Base-by-base conservation (phyloP, 768 basidiomycete species). In the Strobilomyces confusus region DNA sequence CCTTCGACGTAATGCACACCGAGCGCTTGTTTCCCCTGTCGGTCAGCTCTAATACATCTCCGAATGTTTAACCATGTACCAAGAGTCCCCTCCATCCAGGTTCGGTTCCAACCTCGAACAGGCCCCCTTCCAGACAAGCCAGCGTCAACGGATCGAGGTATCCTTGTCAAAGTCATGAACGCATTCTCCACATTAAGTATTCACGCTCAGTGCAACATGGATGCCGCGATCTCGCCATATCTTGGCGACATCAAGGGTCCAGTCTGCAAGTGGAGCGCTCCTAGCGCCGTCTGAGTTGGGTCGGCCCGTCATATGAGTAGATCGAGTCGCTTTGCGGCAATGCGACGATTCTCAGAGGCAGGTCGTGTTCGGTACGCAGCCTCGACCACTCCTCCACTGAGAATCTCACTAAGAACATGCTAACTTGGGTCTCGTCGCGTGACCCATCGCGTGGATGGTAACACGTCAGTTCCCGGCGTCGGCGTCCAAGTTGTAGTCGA, bases 81-180 rank as follows among this genome's bases (percentile, higher is more conserved):
- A 79, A 58, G 29, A 86, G 74, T 9, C 68, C 72, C 51, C 70
- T 64, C 52, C 80, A 73, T 48, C 77, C 80, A 14, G 60, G 58
- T 19, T 72, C 71, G 15, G 77, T 81, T 13, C 78, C 82, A 33
- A 78, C 73, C 63, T 84, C 84, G 61, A 84, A 86, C 29, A 84
- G 57, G 3, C 76, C 79, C 12, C 82, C 78, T 19, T 79, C 82
- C 42, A 86, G 75, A 33, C 80, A 74, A 46, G 81, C 79, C 49
- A 86, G 67, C 6, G 75, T 72, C n/a, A 87, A 68, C 9, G 84
- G 83, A 69, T 84, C 84, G 41, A 80, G 63, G 25, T 76, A 77
- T 48, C 84, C 85, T 69, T 86, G 84, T n/a, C n/a, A n/a, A n/a
- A 37, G 84, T 86, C 33, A 80, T 86, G 65, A 85, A 87, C 29